Percentiles rank a stretch among this genome's conserved stretches.
These are phyloP conservation scores for Eimeria maxima DNA, from an alignment of 169 alveolate genomes.

Conservation along the genomic window DNA sequence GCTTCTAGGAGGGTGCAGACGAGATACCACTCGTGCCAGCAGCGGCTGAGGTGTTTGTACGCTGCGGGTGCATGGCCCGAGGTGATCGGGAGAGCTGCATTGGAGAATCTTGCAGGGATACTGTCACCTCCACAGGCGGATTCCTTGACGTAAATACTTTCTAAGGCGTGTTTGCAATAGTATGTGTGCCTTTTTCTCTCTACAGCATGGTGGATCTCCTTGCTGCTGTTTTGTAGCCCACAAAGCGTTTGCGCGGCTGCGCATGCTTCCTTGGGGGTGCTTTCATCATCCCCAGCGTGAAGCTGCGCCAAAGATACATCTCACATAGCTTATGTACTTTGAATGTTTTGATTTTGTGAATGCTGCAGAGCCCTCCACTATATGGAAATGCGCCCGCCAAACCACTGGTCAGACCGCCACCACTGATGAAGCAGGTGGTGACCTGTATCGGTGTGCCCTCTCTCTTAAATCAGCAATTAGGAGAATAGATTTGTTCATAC, in stretches of 20 bases:
- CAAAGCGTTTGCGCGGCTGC: background rate
- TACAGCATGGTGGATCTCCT: background rate
- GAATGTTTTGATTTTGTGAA: background rate
- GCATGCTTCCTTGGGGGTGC: background rate
- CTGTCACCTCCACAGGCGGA: background rate
- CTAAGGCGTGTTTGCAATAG: too few species aligned
- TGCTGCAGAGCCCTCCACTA: background rate
- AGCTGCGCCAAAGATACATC: background rate
- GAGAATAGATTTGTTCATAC: background rate
- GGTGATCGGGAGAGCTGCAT: background rate
- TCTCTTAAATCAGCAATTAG: background rate
- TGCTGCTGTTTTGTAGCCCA: background rate
- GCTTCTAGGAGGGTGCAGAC: background rate
- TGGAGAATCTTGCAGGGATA: background rate
- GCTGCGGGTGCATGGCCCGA: background rate
- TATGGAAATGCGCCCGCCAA: background rate
- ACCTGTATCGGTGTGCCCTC: background rate
- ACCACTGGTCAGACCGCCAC: slow-evolving; percentile 43
- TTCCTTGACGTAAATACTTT: background rate
- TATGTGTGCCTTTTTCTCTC: background rate
- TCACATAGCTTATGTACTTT: background rate
- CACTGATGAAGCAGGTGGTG: background rate
- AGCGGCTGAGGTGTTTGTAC: background rate
- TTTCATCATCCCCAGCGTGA: background rate
- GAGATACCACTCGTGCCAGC: background rate